These are phyloP conservation scores for Cryptococcus deneoformans DNA, from an alignment of 1,284 basidiomycete species.

Conservation along the genomic window DNA sequence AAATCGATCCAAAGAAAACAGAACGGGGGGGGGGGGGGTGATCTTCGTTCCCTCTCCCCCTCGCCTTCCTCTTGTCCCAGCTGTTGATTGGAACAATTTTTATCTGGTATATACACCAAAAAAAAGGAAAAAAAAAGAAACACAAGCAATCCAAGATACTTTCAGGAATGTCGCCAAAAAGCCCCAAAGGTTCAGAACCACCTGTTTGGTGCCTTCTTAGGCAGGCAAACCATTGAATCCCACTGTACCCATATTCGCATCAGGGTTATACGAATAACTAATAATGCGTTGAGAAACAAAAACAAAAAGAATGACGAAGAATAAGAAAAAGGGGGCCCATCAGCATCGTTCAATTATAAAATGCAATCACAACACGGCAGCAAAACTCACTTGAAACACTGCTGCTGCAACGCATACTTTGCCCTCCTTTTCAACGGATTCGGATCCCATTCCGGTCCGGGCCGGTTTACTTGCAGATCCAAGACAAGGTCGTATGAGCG, in stretches of 20 bases:
- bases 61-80: background rate
- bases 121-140: too few relatives aligned
- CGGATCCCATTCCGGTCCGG: slow-evolving; percentile 23
- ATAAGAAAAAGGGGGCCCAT: too few relatives aligned
- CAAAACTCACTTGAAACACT: slow-evolving; percentile 42
- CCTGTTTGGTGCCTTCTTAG: background rate
- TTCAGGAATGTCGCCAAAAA: too few relatives aligned
- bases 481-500: slow-evolving; percentile 47
- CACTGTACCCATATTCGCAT: slow-evolving; percentile 2
- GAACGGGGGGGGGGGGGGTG: too few relatives aligned
- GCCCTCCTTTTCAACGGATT: slow-evolving; percentile 35
- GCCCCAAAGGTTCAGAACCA: background rate
- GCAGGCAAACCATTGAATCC: background rate
- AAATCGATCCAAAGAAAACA: background rate
- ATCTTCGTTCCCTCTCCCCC: too few relatives aligned
- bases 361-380: too few relatives aligned
- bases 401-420: slow-evolving; percentile 42
- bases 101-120: too few relatives aligned
- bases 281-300: too few relatives aligned
- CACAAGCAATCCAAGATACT: too few relatives aligned
- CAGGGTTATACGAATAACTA: slow-evolving; percentile 22
- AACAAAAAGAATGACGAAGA: too few relatives aligned
- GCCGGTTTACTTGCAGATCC: slow-evolving; percentile 37
- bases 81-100: too few relatives aligned
- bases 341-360: too few relatives aligned